These are phyloP conservation scores for Prunus armeniaca DNA, from an alignment of 306 rosid species.

Conservation along the genomic window DNA sequence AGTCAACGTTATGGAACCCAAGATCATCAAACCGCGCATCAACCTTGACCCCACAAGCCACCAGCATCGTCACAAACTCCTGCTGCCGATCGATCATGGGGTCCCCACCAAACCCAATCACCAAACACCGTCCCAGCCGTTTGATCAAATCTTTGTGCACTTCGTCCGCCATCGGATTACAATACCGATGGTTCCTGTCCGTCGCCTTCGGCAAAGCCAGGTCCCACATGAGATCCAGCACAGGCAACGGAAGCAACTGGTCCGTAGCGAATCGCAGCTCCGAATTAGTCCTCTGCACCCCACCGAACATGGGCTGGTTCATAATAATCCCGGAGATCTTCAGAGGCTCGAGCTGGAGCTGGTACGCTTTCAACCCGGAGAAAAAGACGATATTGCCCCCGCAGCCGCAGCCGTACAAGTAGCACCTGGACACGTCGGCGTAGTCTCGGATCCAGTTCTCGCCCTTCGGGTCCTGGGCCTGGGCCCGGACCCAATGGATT, in stretches of 20 bases:
- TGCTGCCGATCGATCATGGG: constrained; percentile 62
- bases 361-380: constrained; percentile 5
- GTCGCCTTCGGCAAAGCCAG: constrained; percentile 44
- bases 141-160: constrained; percentile 28
- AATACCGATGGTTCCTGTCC: constrained; percentile 55
- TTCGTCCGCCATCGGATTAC: constrained; percentile 58
- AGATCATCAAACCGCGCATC: constrained; percentile 49
- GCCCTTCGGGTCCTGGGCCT: constrained; percentile 26
- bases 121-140: constrained; percentile 39
- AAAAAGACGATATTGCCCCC: constrained; percentile 63
- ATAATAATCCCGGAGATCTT: constrained; percentile 48
- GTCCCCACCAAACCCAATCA: constrained; percentile 62
- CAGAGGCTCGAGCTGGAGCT: constrained; percentile 30
- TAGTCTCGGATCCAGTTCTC: constrained; percentile 61
- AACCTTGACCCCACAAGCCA: constrained; percentile 50
- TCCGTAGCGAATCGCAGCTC: constrained; percentile 58
- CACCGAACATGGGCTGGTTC: constrained; percentile 80
- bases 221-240: constrained; percentile 62
- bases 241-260: constrained; percentile 51
- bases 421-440: constrained; percentile 62
- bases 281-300: constrained; percentile 44
- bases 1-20: constrained; percentile 64
- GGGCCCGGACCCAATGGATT: constrained; percentile 43
- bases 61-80: constrained; percentile 57
- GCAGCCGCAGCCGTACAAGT: constrained; percentile 44